Conservation (phyloP, 345 rosid species). For the Mercurialis annua region DNA sequence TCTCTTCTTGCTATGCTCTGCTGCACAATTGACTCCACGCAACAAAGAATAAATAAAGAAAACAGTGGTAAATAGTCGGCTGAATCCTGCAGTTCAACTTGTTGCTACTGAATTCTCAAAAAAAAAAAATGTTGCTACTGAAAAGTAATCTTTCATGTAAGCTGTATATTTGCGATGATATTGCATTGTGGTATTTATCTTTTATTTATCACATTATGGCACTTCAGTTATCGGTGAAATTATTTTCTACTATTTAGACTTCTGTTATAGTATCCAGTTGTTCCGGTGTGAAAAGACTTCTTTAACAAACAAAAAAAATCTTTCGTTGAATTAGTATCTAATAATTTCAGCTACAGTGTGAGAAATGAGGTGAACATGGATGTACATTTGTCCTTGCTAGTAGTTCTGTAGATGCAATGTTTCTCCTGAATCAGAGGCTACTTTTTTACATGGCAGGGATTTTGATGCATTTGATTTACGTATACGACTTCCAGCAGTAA, state of each 20-base stretch:
- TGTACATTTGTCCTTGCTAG: background rate
- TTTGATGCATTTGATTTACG: conserved; percentile 93
- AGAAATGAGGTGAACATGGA: background rate
- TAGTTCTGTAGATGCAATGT: background rate
- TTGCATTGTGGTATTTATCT: background rate
- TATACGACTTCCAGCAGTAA: conserved; percentile 86
- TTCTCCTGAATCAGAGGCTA: conserved; percentile 14
- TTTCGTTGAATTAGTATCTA: background rate
- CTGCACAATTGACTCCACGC: too few relatives aligned
- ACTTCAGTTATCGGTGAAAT: too few relatives aligned
- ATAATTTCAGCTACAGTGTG: background rate
- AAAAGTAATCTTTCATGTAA: too few relatives aligned
- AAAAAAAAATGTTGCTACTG: too few relatives aligned
- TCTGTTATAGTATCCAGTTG: background rate
- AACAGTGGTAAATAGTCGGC: conserved; percentile 2
- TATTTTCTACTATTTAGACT: conserved; percentile 10
- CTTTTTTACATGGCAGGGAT: conserved; percentile 61
- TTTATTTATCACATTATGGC: background rate
- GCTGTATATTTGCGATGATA: too few relatives aligned
- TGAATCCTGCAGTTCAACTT: background rate
- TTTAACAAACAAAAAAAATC: too few relatives aligned
- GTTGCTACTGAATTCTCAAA: conserved; percentile 2
- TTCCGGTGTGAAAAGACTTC: background rate
- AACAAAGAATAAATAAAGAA: background rate
- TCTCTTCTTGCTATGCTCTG: background rate